A percentile compares a stretch with the other conserved stretches of the same genome.
Evolutionary conservation across 2,329 filamentous ascomycete species (phyloP).

Genomic region (Fusarium sp.): DNA sequence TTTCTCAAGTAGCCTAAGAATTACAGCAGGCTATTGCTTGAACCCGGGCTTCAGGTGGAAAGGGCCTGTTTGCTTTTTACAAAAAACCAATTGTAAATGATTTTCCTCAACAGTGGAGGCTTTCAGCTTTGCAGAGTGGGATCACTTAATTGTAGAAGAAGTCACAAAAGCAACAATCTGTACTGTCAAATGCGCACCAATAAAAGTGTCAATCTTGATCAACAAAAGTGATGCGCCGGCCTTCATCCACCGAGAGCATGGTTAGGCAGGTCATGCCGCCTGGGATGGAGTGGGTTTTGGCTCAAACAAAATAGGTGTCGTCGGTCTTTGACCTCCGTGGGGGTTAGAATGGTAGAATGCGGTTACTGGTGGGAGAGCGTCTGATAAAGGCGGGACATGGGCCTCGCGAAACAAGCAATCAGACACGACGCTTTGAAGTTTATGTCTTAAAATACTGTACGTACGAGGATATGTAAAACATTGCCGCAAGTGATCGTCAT

Average conservation of each 20-base stretch:
- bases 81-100: slow-evolving; percentile 13
- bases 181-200: slow-evolving; percentile 45
- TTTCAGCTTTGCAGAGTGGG: slow-evolving; percentile 8
- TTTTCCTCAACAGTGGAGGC: slow-evolving; percentile 9
- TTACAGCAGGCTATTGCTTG: slow-evolving; percentile 20
- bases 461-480: slow-evolving; percentile 26
- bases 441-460: slow-evolving; percentile 7
- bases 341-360: slow-evolving; percentile 41
- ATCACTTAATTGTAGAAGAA: slow-evolving; percentile 3
- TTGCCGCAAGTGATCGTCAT: slow-evolving; percentile 24
- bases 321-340: slow-evolving; percentile 46
- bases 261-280: slow-evolving; percentile 30
- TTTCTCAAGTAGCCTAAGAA: slow-evolving; percentile 15
- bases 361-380: slow-evolving; percentile 32
- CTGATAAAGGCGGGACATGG: slow-evolving; percentile 26
- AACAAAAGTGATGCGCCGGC: slow-evolving; percentile 34
- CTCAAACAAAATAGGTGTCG: slow-evolving; percentile 25
- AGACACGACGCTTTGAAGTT: slow-evolving; percentile 23
- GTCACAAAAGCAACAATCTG: slow-evolving; percentile 26
- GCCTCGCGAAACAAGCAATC: slow-evolving; percentile 19
- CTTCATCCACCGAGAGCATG: slow-evolving; percentile 32
- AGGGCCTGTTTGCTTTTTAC: slow-evolving; percentile 1
- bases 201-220: slow-evolving; percentile 39
- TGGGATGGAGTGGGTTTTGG: slow-evolving; percentile 22
- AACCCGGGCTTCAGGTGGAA: slow-evolving; percentile 1